Base-by-base conservation (phyloP, 1,139 yeast genomes). In the Suhomyces bribrorum region DNA sequence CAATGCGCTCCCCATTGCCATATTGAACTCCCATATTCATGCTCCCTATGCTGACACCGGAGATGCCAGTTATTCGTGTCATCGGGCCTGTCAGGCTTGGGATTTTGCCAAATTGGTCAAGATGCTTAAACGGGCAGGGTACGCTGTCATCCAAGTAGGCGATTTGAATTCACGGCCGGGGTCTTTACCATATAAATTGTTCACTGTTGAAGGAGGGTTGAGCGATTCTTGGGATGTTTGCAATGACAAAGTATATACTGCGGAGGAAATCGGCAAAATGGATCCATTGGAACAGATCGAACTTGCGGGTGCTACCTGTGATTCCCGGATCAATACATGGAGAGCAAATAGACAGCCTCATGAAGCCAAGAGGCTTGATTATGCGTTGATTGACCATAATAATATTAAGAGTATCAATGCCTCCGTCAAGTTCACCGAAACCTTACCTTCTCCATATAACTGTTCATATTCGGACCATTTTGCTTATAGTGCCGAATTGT, bases 61-160 rank as follows among this genome's bases (percentile, higher is more conserved):
- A 1, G 96, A 88, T 61, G 94, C 95, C 5, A 85, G 94, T 5
- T 92, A 94, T 57, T 70, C 82, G 3, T 86, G 96, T 49, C 97
- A 92, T 57, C 69, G 98, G 38, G 83, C 96, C 0, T 80, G 95
- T 44, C 99, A 92, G 61, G 97, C 97, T 0, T 92, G 97, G 97
- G 97, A 90, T 58, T 79, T 94, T 56, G 75, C 92, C 16, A 77
- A 80, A 39, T 46, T 89, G 36, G 81, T 86, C 2, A 72, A 73
- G 23, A 61, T 83, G 36, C 75, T 92, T 34, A 72, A 73, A 34
- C 72, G 69, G 39, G 84, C 92, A 0, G 96, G 97, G 0, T 85
- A 86, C 60, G 83, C 90, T 1, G 92, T 87, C 0, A 75, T 94
- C 32, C 82, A 88, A 37, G 96, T 90, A 18, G 99, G 98, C 2